Evolutionary conservation across 257 asterid species (phyloP), one percentile per base, ranked within the genome.

Genomic region (Solanum tarapatanum): DNA sequence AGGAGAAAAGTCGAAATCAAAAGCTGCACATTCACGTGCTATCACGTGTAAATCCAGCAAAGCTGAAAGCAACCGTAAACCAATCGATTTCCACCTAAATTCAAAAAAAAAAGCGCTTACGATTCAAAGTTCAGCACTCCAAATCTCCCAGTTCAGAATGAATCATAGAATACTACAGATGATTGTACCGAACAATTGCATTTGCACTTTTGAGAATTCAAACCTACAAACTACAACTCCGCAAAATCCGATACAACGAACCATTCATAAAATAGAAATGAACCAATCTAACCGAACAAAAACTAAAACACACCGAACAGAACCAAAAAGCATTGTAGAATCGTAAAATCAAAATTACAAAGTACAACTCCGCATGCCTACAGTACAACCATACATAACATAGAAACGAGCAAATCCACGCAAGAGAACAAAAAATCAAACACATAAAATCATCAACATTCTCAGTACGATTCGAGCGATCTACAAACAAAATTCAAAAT

Each of bases 1-100:
- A 51, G 88, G 83, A 3, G 72, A 86, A 69, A 83, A 87, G 64
- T 92, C 88, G 86, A 58, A 89, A 87, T 82, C 89, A 84, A 88
- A 82, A 82, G 82, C 83, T 23, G 80, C 88, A 87, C 90, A 87
- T 83, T 82, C 90, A 87, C 88, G 84, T 77, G 84, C 13, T 37
- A 87, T 73, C 84, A 48, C 41, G n/a, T 55, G 58, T 35, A 87
- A 88, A 26, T 69, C 77, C 89, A 72, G 84, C 75, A 84, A 80
- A 76, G 77, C 28, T 74, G 23, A 28, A 72, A 76, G 37, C 84
- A 79, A 80, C 64, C 11, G 19, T 21, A 66, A 36, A 70, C 48
- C 86, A 70, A 39, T n/a, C 55, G 82, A 58, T 72, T 75, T 86
- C 86, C 21, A 75, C 73, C 87, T 64, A 33, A 33, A 73, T 73